Evolutionary conservation across 225 moss, liverwort and hornwort species (phyloP).

Genomic region (Ulota crispa): DNA sequence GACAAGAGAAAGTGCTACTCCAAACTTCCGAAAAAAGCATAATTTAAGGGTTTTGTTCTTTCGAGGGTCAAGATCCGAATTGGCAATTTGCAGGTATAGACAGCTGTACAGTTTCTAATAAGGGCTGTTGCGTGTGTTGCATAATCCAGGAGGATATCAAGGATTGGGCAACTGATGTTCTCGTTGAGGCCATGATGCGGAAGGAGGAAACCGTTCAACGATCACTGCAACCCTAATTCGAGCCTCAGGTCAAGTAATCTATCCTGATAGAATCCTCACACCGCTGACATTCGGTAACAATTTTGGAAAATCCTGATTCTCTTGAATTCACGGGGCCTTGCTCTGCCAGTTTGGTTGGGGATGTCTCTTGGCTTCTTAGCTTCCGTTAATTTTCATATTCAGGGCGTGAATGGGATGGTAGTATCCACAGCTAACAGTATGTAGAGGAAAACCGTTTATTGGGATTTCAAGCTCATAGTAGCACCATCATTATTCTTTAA

Average conservation of each 20-base stretch:
- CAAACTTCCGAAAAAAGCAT: not conserved
- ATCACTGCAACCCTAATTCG: constrained; percentile 9
- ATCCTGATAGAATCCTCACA: not conserved
- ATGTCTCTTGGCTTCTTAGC: not conserved
- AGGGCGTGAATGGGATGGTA: not conserved
- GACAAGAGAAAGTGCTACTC: not conserved
- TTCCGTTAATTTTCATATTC: not conserved
- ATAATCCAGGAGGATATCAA: constrained; percentile 73
- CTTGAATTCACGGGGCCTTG: not conserved
- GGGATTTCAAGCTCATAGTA: not conserved
- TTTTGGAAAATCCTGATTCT: not conserved
- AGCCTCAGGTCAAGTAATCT: not conserved
- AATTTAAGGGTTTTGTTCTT: too few species aligned
- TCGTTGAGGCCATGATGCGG: constrained; percentile 71
- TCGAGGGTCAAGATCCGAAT: not conserved
- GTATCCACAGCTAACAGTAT: not conserved
- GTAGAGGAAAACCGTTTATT: not conserved
- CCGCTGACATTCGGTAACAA: not conserved
- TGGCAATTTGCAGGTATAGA: not conserved
- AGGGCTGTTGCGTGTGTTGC: not conserved
- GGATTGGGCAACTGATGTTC: constrained; percentile 86
- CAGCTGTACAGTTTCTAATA: not conserved
- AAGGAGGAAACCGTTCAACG: constrained; percentile 77
- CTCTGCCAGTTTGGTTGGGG: not conserved
- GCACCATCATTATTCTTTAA: not conserved